phyloP scores from a whole-genome alignment of 2,329 filamentous ascomycete genomes.

The Dendryphion nanum region DNA sequence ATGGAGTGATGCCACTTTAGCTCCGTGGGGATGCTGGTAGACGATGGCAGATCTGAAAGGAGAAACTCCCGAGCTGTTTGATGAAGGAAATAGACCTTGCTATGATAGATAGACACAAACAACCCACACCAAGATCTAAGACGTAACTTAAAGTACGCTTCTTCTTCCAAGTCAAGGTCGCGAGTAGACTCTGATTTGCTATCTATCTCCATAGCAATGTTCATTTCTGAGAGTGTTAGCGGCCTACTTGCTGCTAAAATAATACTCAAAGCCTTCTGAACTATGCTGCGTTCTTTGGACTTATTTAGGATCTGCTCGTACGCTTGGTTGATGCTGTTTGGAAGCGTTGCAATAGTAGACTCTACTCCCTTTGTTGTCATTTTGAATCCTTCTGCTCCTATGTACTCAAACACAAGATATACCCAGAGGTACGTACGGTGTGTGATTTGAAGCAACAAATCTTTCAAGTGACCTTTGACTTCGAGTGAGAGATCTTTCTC shows the following conservation, averaged over 20 bases:
- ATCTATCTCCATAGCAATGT: constrained; percentile 2
- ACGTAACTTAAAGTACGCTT: too few species aligned
- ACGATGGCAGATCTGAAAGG: too few species aligned
- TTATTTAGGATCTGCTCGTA: constrained; percentile 37
- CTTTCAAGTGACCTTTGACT: constrained; percentile 12
- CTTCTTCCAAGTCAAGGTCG: constrained; percentile 10
- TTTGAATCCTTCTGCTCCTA: constrained; percentile 2
- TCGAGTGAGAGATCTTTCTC: constrained; percentile 3
- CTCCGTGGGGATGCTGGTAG: too few species aligned
- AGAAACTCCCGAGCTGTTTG: constrained; percentile 31
- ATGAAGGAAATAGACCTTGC: constrained; percentile 23
- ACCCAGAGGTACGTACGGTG: constrained; percentile 46
- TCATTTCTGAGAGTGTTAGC: constrained; percentile 8
- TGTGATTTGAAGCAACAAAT: constrained; percentile 23
- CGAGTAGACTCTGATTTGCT: constrained; percentile 1
- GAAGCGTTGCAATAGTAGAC: too few species aligned
- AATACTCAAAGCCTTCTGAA: constrained; percentile 16
- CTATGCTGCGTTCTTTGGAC: constrained; percentile 20
- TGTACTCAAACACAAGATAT: constrained; percentile 26
- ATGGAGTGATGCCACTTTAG: too few species aligned
- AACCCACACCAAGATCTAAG: too few species aligned
- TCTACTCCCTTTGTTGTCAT: too few species aligned
- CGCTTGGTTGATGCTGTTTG: constrained; percentile 20
- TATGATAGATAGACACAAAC: constrained; percentile 21
- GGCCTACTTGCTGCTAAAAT: constrained; percentile 9